These are phyloP conservation scores for Penicillium sp. DNA, from an alignment of 2,329 filamentous ascomycete species.

Conservation along the genomic window DNA sequence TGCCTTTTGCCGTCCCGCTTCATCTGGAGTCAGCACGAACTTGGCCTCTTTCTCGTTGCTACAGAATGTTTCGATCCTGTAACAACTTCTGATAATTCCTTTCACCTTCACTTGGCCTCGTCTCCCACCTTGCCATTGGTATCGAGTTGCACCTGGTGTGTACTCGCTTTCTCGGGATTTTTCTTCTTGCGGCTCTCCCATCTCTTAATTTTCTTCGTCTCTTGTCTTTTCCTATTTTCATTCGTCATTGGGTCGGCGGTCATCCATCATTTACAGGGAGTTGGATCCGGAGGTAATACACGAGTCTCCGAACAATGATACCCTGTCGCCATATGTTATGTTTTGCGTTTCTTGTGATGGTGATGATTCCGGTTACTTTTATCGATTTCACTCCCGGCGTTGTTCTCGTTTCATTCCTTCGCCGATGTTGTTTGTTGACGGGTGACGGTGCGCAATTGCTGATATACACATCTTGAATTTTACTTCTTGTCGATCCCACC, in stretches of 20 bases:
- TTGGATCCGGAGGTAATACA: constrained; percentile 44
- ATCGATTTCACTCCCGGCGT: constrained; percentile 23
- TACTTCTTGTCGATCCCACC: background rate
- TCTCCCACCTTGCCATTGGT: background rate
- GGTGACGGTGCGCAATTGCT: constrained; percentile 15
- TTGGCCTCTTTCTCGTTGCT: background rate
- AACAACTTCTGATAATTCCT: background rate
- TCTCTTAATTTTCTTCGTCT: constrained; percentile 1
- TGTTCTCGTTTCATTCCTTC: constrained; percentile 16
- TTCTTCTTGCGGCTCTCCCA: background rate
- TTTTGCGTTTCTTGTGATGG: constrained; percentile 12
- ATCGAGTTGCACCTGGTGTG: constrained; percentile 12
- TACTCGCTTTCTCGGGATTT: constrained; percentile 6
- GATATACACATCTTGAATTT: constrained; percentile 15
- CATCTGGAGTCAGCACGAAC: background rate
- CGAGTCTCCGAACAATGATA: constrained; percentile 46
- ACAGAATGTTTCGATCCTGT: background rate
- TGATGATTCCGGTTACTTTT: constrained; percentile 7
- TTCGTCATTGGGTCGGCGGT: constrained; percentile 21
- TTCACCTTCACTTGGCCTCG: background rate
- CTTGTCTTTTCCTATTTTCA: constrained; percentile 8
- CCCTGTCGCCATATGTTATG: constrained; percentile 34
- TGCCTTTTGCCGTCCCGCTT: background rate
- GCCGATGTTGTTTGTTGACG: constrained; percentile 26
- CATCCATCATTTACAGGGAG: constrained; percentile 27